A percentile compares a stretch with the other conserved stretches of the same genome.
These are phyloP conservation scores for Penicillium fimorum DNA, from an alignment of 495 filamentous ascomycete species.

Conservation along the genomic window DNA sequence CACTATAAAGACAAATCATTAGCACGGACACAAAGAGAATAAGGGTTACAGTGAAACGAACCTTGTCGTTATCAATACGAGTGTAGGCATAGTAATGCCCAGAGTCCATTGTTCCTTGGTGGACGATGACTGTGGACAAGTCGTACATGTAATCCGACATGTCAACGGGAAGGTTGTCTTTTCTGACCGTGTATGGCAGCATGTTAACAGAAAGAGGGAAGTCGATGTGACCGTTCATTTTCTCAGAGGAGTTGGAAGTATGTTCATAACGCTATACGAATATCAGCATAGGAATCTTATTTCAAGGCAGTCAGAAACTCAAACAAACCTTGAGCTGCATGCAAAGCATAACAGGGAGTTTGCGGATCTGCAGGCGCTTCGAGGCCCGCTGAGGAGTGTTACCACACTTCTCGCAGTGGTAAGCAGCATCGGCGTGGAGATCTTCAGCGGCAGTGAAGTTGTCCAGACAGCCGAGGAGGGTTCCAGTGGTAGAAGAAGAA, in stretches of 20 bases:
- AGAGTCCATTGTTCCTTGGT: constrained; percentile 79
- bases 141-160: constrained; percentile 69
- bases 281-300: neutral
- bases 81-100: constrained; percentile 91
- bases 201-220: constrained; percentile 87
- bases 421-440: constrained; percentile 66
- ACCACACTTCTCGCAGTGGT: constrained; percentile 75
- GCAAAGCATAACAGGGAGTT: constrained; percentile 79
- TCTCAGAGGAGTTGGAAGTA: constrained; percentile 62
- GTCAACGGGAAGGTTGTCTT: constrained; percentile 37
- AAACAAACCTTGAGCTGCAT: constrained; percentile 80
- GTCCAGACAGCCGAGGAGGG: constrained; percentile 73
- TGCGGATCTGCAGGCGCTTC: constrained; percentile 76
- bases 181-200: constrained; percentile 76
- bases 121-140: constrained; percentile 79
- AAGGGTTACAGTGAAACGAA: constrained; percentile 33
- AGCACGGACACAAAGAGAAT: constrained; percentile 7
- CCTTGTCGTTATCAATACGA: constrained; percentile 66
- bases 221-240: constrained; percentile 75
- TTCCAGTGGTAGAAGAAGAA: constrained; percentile 45
- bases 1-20: constrained; percentile 52
- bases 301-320: constrained; percentile 5
- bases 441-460: constrained; percentile 73
- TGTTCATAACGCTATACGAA: constrained; percentile 71
- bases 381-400: constrained; percentile 67